Conservation (phyloP, 2,329 filamentous ascomycete genomes). For the Pseudocercospora cruenta region DNA sequence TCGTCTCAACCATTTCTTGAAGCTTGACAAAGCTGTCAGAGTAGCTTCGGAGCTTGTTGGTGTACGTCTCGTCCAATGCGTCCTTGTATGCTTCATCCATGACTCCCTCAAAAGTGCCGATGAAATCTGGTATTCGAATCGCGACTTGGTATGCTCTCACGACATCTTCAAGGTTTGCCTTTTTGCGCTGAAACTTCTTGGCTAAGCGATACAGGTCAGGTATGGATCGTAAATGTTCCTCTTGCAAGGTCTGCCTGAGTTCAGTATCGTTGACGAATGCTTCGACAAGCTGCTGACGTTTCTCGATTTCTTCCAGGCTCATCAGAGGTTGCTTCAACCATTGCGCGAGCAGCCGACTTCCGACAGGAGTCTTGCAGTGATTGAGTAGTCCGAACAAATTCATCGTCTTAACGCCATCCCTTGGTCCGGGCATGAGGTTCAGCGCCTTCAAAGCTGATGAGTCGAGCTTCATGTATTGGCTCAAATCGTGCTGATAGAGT, state of each 20-base stretch:
- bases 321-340: conserved; percentile 98
- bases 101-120: conserved; percentile 84
- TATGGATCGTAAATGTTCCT: conserved; percentile 89
- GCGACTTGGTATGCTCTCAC: conserved; percentile 93
- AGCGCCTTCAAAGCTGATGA: conserved; percentile 90
- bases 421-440: conserved; percentile 93
- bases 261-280: conserved; percentile 93
- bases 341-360: conserved; percentile 85
- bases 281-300: conserved; percentile 90
- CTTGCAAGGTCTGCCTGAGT: conserved; percentile 92
- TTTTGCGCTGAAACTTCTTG: conserved; percentile 90
- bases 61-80: conserved; percentile 84
- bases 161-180: conserved; percentile 92
- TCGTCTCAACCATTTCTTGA: conserved; percentile 98
- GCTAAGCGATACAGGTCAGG: conserved; percentile 91
- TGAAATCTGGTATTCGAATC: conserved; percentile 86
- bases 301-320: conserved; percentile 85
- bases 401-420: conserved; percentile 97
- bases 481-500: conserved; percentile 93
- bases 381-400: conserved; percentile 92
- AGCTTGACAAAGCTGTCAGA: conserved; percentile 81
- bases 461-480: conserved; percentile 98
- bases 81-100: conserved; percentile 95
- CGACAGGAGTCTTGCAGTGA: conserved; percentile 95
- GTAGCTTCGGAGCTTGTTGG: conserved; percentile 73